phyloP scores from a whole-genome alignment of 257 asterid species.

The Nyctanthes arbortristis region DNA sequence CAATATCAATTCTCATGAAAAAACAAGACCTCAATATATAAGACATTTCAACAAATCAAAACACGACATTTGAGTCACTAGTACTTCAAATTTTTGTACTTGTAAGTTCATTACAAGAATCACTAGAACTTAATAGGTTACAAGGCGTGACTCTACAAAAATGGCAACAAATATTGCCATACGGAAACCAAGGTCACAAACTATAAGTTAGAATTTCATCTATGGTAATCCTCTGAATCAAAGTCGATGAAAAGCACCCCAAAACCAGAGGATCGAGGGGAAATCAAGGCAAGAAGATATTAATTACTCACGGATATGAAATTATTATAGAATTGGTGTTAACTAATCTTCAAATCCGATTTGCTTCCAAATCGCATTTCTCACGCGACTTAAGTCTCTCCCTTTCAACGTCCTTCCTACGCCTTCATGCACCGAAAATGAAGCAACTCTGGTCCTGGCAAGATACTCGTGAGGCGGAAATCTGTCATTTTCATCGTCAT shows the following conservation, averaged over 20 bases:
- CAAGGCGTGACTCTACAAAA: background rate
- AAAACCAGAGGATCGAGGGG: slow-evolving; percentile 31
- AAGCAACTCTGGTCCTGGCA: slow-evolving; percentile 71
- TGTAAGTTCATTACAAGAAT: background rate
- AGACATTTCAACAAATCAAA: too few relatives aligned
- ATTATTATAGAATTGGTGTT: background rate
- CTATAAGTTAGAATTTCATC: slow-evolving; percentile 19
- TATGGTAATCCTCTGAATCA: slow-evolving; percentile 28
- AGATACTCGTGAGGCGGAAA: slow-evolving; percentile 89
- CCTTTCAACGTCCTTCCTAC: slow-evolving; percentile 86
- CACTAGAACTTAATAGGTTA: background rate
- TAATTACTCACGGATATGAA: background rate
- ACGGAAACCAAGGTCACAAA: background rate
- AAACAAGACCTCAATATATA: too few relatives aligned
- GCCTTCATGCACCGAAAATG: slow-evolving; percentile 87
- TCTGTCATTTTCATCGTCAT: slow-evolving; percentile 33
- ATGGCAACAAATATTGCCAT: slow-evolving; percentile 19
- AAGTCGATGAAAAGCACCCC: slow-evolving; percentile 29
- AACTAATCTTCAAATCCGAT: slow-evolving; percentile 73
- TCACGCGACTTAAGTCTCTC: slow-evolving; percentile 82
- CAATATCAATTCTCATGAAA: too few relatives aligned
- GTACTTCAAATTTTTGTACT: background rate
- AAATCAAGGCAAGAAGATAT: background rate
- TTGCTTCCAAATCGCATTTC: slow-evolving; percentile 88
- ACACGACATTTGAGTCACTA: too few relatives aligned